Percentiles rank a stretch among this genome's conserved stretches.
These are phyloP conservation scores for Phytophthora chlamydospora DNA, from an alignment of 352 stramenopile genomes.

Conservation along the genomic window DNA sequence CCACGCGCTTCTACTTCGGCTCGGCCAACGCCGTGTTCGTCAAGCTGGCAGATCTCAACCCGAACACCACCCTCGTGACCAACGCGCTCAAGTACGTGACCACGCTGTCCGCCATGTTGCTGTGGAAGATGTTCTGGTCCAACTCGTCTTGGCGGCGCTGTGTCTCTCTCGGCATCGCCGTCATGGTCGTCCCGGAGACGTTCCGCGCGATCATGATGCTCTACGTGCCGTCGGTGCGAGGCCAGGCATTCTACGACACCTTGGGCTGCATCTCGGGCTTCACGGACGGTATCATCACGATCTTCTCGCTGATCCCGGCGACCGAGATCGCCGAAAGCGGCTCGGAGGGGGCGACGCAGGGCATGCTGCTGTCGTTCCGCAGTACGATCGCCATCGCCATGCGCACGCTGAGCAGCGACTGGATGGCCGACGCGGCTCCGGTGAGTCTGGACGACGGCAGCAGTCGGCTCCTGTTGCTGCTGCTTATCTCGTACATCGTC, in stretches of 20 bases:
- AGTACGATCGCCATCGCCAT: constrained; percentile 64
- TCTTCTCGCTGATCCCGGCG: constrained; percentile 70
- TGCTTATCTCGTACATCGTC: constrained; percentile 66
- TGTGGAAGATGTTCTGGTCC: constrained; percentile 60
- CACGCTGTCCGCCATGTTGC: constrained; percentile 57
- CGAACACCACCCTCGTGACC: constrained; percentile 50
- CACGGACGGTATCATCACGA: constrained; percentile 68
- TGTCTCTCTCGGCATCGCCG: constrained; percentile 45
- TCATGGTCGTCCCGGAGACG: constrained; percentile 53
- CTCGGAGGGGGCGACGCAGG: constrained; percentile 70
- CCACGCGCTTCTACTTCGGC: constrained; percentile 65
- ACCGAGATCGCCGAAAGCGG: constrained; percentile 78
- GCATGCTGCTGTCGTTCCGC: constrained; percentile 65
- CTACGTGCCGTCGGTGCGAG: constrained; percentile 48
- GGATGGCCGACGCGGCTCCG: constrained; percentile 42
- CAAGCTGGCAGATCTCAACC: constrained; percentile 39
- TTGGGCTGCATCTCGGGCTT: constrained; percentile 59
- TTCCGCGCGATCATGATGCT: constrained; percentile 68
- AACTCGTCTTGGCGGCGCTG: constrained; percentile 50
- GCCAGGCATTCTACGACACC: constrained; percentile 56
- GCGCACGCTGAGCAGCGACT: constrained; percentile 60
- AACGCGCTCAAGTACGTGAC: constrained; percentile 62
- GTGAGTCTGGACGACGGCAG: constrained; percentile 34
- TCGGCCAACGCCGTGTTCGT: constrained; percentile 48
- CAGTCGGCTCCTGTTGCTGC: constrained; percentile 33